Evolutionary conservation across 2,329 filamentous ascomycete species (phyloP), one percentile per base, ranked within the genome.

Genomic region (Thermoascus crustaceus): DNA sequence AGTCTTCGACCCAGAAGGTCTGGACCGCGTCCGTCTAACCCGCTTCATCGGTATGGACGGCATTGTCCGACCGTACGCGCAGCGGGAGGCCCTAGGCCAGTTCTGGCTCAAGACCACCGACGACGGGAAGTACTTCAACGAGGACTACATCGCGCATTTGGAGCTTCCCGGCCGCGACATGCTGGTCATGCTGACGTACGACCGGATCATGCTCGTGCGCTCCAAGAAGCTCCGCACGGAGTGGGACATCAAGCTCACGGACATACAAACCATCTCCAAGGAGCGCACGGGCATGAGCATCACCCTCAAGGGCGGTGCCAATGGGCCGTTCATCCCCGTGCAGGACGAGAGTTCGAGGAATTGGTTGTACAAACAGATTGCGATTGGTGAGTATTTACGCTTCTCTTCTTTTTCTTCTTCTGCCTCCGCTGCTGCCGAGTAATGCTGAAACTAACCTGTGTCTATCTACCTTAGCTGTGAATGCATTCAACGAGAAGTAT

Each of bases 31-130:
- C 16, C 85, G 91, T n/a, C 75, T 94, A 34, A 84, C 88, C 4
- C 83, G 91, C 11, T 95, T 94, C 66, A 86, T 98, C 41, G 85
- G 86, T 10, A 77, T 80, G 26, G 89, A 98, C 57, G 91, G 91
- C 25, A 85, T 98, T 41, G 88, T 98, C 21, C 82, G 89, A 3
- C 88, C 91, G 0, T 98, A 94, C 69, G 88, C 81, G 37, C 85
- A 94, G 56, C 85, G 91, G 30, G 91, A 98, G 68, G 88, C 91
- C 0, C 78, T 98, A 3, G 91, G 91, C 1, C 91, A 98, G 60
- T 95, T 86, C 69, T 98, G 91, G 93, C 79, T 98, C 45, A 98
- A 98, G 72, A 94, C 94, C 40, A 79, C 94, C 7, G 91, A 98
- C 63, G 91, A 95, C 46, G 91, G 91, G 42, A 91, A 88, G 60